Base-by-base conservation (phyloP, 2,329 filamentous ascomycete species). In the Monosporascus sp. region DNA sequence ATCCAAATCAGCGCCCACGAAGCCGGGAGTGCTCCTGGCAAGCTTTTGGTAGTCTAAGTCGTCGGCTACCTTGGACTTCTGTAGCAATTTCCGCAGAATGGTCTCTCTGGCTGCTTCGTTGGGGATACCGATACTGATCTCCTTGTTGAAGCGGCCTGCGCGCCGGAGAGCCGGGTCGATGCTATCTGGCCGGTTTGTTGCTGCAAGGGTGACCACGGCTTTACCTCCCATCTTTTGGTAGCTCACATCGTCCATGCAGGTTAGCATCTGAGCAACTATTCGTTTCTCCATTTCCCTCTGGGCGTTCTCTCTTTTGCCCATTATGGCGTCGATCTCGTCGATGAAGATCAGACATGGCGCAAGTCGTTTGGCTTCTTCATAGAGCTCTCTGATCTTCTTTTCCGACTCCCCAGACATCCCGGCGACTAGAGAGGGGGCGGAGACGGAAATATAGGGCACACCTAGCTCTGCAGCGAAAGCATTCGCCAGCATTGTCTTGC, bases 271-370 rank as follows among this genome's bases (percentile, higher is more conserved):
- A 1, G 85, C 83, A 14, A 95, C 87, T 57, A 95, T 94, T 51
- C 91, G 79, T 66, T 91, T 90, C 67, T 96, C 91, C 84, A 95
- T 93, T 59, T 96, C 91, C 64, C 88, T 86, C 64, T 94, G 88
- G 1, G 88, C 85, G 52, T 84, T 89, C 58, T 96, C 90, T 52
- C 88, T 80, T 69, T 95, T 96, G 0, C 90, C 89, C 49, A 91
- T 90, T 63, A 97, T 94, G 4, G 88, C 87, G 69, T 99, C 92
- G 50, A 97, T 90, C 61, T 96, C 88, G 61, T 96, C 91, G 53
- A 97, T 88, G 65, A 97, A 95, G 5, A 99, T 80, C 5, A 99
- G 78, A 64, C 91, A 96, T 0, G 94, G 94, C 0, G 93, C 92
- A 38, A 92, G 80, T 52, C 84, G 82, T 67, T 90, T 90, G 0